These are phyloP conservation scores for Sporothrix pallida DNA, from an alignment of 2,329 filamentous ascomycete species.

Conservation along the genomic window DNA sequence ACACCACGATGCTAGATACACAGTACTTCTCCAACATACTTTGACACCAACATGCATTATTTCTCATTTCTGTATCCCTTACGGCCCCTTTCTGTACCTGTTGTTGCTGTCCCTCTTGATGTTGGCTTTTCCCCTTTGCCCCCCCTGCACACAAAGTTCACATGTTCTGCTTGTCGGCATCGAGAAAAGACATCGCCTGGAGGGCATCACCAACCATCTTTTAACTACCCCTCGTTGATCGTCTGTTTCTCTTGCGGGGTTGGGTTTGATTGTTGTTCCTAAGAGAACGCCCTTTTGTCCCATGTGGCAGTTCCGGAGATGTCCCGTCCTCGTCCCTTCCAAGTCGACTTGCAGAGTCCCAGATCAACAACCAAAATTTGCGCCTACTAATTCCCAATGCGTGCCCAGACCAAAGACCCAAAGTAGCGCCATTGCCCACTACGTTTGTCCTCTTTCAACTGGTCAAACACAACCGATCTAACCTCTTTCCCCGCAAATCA, in stretches of 20 bases:
- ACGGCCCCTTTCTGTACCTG: not conserved
- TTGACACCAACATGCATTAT: not conserved
- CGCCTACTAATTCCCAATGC: not conserved
- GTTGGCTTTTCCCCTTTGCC: not conserved
- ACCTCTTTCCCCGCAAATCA: slow-evolving; percentile 16
- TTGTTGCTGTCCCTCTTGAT: not conserved
- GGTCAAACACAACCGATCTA: slow-evolving; percentile 2
- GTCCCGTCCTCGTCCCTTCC: not conserved
- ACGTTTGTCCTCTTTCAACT: not conserved
- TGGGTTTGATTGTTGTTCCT: not conserved
- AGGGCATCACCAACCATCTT: slow-evolving; percentile 8
- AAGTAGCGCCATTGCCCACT: slow-evolving; percentile 4
- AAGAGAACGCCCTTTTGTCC: not conserved
- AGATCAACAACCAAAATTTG: not conserved
- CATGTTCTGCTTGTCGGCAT: not conserved
- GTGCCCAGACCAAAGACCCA: not conserved
- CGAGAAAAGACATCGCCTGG: not conserved
- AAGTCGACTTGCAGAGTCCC: not conserved
- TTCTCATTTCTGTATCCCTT: not conserved
- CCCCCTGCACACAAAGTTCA: not conserved
- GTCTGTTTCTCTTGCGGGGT: slow-evolving; percentile 10
- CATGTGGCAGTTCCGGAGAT: not conserved
- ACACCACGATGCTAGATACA: not conserved
- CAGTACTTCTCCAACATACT: not conserved
- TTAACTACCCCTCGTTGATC: slow-evolving; percentile 17